Base-by-base conservation (phyloP, 495 filamentous ascomycete species). In the Physcia stellaris region DNA sequence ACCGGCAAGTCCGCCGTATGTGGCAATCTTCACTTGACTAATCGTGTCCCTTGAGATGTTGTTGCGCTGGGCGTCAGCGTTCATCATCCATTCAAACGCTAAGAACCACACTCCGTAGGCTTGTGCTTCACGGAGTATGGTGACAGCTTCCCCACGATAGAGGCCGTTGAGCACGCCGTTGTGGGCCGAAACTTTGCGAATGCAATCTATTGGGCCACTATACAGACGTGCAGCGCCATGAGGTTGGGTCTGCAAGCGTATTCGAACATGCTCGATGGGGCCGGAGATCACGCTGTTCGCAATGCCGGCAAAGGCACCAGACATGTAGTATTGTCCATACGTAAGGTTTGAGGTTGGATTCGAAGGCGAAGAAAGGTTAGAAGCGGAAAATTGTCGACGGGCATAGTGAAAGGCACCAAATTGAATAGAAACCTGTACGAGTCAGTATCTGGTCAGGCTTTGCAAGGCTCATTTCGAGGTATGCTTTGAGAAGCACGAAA, bases 401-500 rank as follows among this genome's bases (percentile, higher is more conserved):
- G 88, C 86, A 48, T 79, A 78, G 66, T 94, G 84, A 75, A 96
- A 98, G 51, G 79, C 90, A 47, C 90, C 90, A 62, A 98, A 98
- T 70, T 98, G 90, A 50, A 98, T 79, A 26, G 84, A 90, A 23
- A 95, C 72, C 72, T 77, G 34, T n/a, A 23, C 22, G 35, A 46
- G 31, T 37, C 4, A 12, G 30, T 23, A 22, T 32, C 31, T 24
- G 42, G 32, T 48, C 39, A 49, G 47, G 37, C 35, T 4, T 21
- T 12, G 5, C 13, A 6, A 21, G 19, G 33, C 24, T 21, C 5
- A 18, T 35, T 22, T 15, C 3, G 11, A 18, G 9, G 19, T 13
- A 28, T 9, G 26, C 13, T 28, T 37, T 30, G 17, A 35, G 15
- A n/a, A 23, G 13, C 29, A 44, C 11, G 15, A 22, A 22, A n/a